These are phyloP conservation scores for Bimuria novae-zelandiae DNA, from an alignment of 2,329 filamentous ascomycete species.

Conservation along the genomic window DNA sequence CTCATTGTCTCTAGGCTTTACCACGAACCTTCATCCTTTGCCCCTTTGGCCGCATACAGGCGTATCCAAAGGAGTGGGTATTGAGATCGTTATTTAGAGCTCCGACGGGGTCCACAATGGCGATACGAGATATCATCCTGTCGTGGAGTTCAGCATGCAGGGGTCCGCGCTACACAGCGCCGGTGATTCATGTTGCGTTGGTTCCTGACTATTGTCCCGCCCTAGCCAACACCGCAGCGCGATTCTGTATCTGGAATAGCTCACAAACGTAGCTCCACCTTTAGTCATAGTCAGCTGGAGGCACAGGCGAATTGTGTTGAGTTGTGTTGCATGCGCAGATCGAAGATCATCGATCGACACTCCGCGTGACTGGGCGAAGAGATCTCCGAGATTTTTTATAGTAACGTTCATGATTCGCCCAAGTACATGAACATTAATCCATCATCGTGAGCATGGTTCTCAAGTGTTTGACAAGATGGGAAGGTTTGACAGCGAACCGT, in stretches of 20 bases:
- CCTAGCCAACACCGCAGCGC: not conserved
- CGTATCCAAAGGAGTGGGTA: too few species aligned
- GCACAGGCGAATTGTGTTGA: not conserved
- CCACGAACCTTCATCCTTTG: not conserved
- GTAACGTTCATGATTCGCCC: not conserved
- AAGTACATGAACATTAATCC: not conserved
- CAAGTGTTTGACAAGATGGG: not conserved
- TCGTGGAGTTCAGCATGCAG: not conserved
- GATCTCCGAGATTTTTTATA: not conserved
- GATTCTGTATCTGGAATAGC: too few species aligned
- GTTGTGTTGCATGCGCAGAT: not conserved
- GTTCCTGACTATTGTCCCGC: conserved; percentile 1
- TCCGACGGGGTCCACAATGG: too few species aligned
- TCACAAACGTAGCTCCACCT: too few species aligned
- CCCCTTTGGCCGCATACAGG: too few species aligned
- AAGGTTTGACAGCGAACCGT: conserved; percentile 1
- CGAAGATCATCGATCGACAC: not conserved
- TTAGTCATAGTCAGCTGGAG: not conserved
- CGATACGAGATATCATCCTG: not conserved
- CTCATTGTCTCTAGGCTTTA: not conserved
- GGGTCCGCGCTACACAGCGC: not conserved
- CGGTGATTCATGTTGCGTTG: not conserved
- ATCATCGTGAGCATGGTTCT: not conserved
- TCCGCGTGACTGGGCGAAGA: not conserved
- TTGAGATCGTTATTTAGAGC: too few species aligned